These are phyloP conservation scores for Rhizopus delemar DNA, from an alignment of 371 early-diverging fungal genomes.

Conservation along the genomic window DNA sequence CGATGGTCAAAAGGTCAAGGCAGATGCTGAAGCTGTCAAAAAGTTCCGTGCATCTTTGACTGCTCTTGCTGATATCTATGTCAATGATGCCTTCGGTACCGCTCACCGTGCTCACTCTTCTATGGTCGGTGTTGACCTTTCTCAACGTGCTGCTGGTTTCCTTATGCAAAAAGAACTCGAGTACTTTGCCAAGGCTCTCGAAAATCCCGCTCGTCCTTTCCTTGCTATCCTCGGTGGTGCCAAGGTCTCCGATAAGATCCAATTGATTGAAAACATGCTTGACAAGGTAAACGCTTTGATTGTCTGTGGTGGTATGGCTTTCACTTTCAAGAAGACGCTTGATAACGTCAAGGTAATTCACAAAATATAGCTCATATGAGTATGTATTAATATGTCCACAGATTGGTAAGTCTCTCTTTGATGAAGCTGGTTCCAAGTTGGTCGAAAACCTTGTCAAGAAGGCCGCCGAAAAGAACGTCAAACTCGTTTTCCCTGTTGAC, in stretches of 20 bases:
- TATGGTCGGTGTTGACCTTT: conserved; percentile 94
- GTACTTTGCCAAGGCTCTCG: conserved; percentile 95
- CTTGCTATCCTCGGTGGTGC: conserved; percentile 98
- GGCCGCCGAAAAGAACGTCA: conserved; percentile 86
- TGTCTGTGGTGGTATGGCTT: conserved; percentile 97
- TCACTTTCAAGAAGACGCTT: conserved; percentile 94
- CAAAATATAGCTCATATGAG: not conserved
- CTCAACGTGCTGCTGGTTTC: conserved; percentile 92
- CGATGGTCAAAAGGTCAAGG: conserved; percentile 91
- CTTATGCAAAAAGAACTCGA: conserved; percentile 99
- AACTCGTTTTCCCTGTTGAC: conserved; percentile 90
- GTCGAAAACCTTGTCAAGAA: conserved; percentile 81
- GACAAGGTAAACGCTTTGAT: conserved; percentile 91
- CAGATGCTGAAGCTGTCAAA: conserved; percentile 76
- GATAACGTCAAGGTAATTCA: conserved; percentile 71
- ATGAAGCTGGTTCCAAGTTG: conserved; percentile 85
- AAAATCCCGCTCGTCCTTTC: conserved; percentile 93
- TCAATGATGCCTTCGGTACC: conserved; percentile 99
- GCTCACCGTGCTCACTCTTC: conserved; percentile 97
- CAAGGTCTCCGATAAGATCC: conserved; percentile 99
- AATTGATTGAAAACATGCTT: conserved; percentile 94
- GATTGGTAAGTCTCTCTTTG: conserved; percentile 95
- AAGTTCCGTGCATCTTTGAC: conserved; percentile 90
- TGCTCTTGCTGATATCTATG: conserved; percentile 94
- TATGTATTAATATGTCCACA: conserved; percentile 16